Conservation (phyloP, 108 stramenopile species). For the Aurantiochytrium sp. region DNA sequence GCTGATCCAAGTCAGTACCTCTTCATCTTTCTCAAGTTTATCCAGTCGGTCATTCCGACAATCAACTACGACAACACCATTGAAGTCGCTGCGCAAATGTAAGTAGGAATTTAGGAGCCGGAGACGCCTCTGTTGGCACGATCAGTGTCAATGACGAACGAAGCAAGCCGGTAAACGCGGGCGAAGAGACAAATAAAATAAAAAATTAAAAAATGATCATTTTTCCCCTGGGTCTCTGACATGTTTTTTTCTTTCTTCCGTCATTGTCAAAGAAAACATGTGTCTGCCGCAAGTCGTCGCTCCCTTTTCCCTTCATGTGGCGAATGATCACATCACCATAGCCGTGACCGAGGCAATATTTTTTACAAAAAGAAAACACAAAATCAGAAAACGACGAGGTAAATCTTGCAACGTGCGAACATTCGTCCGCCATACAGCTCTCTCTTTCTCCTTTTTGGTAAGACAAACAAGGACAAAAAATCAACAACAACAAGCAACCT, state of each 20-base stretch:
- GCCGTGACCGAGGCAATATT: background rate
- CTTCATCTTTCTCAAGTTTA: conserved; percentile 98
- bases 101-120: background rate
- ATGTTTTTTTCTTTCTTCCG: background rate
- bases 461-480: no score
- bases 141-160: background rate
- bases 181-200: background rate
- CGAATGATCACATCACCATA: background rate
- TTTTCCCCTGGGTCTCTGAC: no score
- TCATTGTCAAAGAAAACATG: background rate
- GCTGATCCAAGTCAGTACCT: conserved; percentile 62
- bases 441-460: no score
- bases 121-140: no score
- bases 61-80: conserved; percentile 98
- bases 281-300: background rate
- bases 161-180: background rate
- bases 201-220: no score
- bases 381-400: no score
- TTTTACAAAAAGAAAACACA: background rate
- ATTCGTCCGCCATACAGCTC: no score
- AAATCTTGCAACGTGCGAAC: no score
- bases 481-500: no score
- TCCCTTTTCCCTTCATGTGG: background rate
- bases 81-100: conserved; percentile 59
- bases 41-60: conserved; percentile 90